Conservation (phyloP, 345 rosid genomes). For the Leavenworthia alabamica region DNA sequence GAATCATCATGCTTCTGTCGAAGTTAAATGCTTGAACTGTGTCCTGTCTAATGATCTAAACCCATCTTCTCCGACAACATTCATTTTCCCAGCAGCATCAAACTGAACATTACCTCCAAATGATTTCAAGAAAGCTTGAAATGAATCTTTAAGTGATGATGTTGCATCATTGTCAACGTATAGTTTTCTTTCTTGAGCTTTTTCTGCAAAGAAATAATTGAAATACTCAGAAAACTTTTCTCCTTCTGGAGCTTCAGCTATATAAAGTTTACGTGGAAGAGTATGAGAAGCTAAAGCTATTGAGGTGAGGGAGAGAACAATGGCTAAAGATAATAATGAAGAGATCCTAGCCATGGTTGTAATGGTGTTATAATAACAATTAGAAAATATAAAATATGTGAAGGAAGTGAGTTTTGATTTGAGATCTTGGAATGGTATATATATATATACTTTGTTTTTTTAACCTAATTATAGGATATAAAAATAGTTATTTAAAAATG, state of each 20-base stretch:
- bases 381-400: neutral
- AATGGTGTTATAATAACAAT: too few relatives aligned
- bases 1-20: neutral
- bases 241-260: neutral
- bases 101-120: neutral
- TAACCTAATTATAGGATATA: conserved; percentile 9
- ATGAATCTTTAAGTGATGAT: neutral
- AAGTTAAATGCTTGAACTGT: neutral
- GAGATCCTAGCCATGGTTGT: conserved; percentile 23
- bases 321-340: conserved; percentile 17
- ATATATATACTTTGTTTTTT: conserved; percentile 10
- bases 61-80: conserved; percentile 6
- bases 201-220: neutral
- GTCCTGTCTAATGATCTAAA: conserved; percentile 1
- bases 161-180: too few relatives aligned
- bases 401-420: conserved; percentile 9
- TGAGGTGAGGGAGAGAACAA: conserved; percentile 5
- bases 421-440: conserved; percentile 14
- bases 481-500: neutral
- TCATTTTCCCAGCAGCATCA: conserved; percentile 1
- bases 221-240: too few relatives aligned
- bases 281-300: too few relatives aligned
- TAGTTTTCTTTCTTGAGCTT: neutral
- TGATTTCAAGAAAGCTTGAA: neutral
- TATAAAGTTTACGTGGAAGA: too few relatives aligned